A percentile compares a stretch with the other conserved stretches of the same genome.
phyloP scores from a whole-genome alignment of 805 yeast genomes.

The Pichia scutulata region DNA sequence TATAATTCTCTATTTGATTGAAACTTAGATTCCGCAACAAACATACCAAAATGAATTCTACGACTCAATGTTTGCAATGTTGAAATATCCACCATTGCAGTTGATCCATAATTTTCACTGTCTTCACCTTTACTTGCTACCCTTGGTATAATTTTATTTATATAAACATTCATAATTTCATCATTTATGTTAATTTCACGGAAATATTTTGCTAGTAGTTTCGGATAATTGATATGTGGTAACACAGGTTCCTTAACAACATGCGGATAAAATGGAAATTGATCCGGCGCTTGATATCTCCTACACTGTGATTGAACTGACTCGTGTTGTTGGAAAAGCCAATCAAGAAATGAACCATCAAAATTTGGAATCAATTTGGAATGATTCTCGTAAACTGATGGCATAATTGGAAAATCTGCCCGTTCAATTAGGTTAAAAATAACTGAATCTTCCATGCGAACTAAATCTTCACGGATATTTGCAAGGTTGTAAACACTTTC shows the following conservation, averaged over 20 bases:
- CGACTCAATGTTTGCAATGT: conserved; percentile 82
- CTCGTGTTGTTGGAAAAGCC: conserved; percentile 74
- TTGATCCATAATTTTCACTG: conserved; percentile 79
- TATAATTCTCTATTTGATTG: conserved; percentile 56
- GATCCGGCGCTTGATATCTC: conserved; percentile 92
- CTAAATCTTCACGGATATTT: conserved; percentile 77
- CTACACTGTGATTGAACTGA: conserved; percentile 70
- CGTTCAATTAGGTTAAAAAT: conserved; percentile 89
- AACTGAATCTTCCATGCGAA: conserved; percentile 95
- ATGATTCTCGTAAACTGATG: conserved; percentile 60
- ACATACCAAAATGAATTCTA: conserved; percentile 93
- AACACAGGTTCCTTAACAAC: conserved; percentile 56
- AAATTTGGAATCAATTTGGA: conserved; percentile 47
- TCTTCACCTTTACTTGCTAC: conserved; percentile 67
- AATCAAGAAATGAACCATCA: conserved; percentile 76
- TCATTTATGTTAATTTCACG: conserved; percentile 69
- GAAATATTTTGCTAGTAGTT: conserved; percentile 65
- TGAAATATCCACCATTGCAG: conserved; percentile 78
- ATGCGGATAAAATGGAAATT: conserved; percentile 78
- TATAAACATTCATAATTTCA: conserved; percentile 61
- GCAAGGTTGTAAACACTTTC: conserved; percentile 70
- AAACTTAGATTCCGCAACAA: conserved; percentile 95
- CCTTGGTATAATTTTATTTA: conserved; percentile 65
- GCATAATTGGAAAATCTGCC: conserved; percentile 74
- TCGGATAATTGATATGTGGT: conserved; percentile 75